Conservation (phyloP, 495 filamentous ascomycete species). For the Endocarpon pusillum region DNA sequence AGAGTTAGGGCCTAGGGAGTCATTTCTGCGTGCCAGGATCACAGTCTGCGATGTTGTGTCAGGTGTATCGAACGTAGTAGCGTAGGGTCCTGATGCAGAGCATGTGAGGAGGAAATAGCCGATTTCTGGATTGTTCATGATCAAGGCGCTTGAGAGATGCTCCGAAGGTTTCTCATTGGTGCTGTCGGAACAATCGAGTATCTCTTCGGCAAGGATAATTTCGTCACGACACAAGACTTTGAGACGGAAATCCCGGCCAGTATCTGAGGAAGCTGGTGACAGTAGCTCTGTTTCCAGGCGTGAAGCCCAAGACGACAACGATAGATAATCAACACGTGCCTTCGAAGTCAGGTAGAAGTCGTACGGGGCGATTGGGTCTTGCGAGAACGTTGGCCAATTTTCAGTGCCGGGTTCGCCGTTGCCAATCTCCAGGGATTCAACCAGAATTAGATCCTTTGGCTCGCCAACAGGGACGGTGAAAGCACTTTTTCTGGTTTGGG, state of each 20-base stretch:
- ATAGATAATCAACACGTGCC: constrained; percentile 52
- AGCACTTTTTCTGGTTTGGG: constrained; percentile 32
- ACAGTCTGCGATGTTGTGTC: constrained; percentile 20
- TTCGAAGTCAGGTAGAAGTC: constrained; percentile 62
- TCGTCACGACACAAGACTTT: constrained; percentile 48
- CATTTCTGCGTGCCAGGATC: constrained; percentile 12
- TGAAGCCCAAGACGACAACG: constrained; percentile 55
- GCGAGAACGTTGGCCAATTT: constrained; percentile 57
- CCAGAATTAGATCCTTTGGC: constrained; percentile 26
- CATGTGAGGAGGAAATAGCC: constrained; percentile 66
- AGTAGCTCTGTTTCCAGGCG: constrained; percentile 60
- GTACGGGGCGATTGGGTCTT: constrained; percentile 55
- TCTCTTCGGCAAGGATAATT: constrained; percentile 41
- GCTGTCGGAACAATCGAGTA: constrained; percentile 32
- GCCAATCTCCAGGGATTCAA: constrained; percentile 35
- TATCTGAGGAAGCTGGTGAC: constrained; percentile 33
- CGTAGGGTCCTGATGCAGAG: constrained; percentile 42
- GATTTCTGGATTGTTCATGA: constrained; percentile 54
- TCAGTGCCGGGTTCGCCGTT: constrained; percentile 27
- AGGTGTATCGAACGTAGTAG: constrained; percentile 49
- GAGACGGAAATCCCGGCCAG: constrained; percentile 54
- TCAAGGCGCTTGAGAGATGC: constrained; percentile 41
- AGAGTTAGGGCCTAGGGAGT: constrained; percentile 14
- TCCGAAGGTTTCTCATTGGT: constrained; percentile 17
- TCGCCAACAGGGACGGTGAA: constrained; percentile 24